Percentiles rank a stretch among this genome's conserved stretches.
These are phyloP conservation scores for Cotoneaster glaucophyllus DNA, from an alignment of 306 rosid genomes.

Conservation along the genomic window DNA sequence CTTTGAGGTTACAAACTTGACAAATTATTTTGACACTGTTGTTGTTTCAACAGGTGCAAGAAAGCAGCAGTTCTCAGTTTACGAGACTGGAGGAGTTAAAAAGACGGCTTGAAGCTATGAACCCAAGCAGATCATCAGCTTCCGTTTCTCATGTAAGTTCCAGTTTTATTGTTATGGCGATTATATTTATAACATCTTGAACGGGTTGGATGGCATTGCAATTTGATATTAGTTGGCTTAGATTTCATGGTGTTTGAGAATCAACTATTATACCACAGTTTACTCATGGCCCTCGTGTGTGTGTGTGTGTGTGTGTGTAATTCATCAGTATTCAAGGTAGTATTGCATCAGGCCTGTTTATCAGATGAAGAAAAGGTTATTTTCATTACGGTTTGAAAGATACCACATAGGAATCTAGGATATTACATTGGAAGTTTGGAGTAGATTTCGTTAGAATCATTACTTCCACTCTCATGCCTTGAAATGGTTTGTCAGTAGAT, in stretches of 20 bases:
- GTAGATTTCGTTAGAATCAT: background rate
- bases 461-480: background rate
- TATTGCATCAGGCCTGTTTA: background rate
- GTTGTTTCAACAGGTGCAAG: slow-evolving; percentile 62
- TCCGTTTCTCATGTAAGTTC: slow-evolving; percentile 44
- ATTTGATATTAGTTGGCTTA: background rate
- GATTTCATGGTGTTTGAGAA: background rate
- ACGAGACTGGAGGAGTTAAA: slow-evolving; percentile 80
- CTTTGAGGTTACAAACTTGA: slow-evolving; percentile 4
- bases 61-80: slow-evolving; percentile 72
- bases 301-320: background rate
- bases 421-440: background rate
- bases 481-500: background rate
- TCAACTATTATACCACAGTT: background rate
- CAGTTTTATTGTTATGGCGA: background rate
- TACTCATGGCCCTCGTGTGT: background rate
- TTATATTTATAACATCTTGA: background rate
- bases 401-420: background rate
- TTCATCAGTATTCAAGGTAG: background rate
- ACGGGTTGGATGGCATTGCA: background rate
- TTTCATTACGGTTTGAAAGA: background rate
- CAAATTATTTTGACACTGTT: slow-evolving; percentile 25
- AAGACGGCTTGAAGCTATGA: slow-evolving; percentile 84
- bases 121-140: slow-evolving; percentile 51
- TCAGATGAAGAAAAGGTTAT: background rate